Evolutionary conservation across 2,329 filamentous ascomycete species (phyloP), one percentile per base, ranked within the genome.

Genomic region (Didymella exigua): DNA sequence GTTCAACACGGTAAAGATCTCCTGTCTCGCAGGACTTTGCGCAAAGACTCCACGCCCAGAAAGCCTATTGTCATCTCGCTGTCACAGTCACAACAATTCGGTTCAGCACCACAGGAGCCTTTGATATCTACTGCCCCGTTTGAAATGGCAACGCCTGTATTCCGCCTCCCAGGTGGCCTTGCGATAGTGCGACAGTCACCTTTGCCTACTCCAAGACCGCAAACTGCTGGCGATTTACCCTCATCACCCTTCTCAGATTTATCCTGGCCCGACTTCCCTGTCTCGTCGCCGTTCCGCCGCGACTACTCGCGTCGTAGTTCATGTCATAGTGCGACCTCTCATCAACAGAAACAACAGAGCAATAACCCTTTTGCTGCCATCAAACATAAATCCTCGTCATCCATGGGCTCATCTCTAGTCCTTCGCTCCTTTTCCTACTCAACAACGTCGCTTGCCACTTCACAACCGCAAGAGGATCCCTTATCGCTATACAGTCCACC

Each of bases 101-200:
- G 19, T 5, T 11, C 34, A 14, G 8, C 36, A 18, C 9, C 26
- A 10, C 46, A 51, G 31, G 26, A 49, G 21, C n/a, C 38, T 2
- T 11, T 27, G 13, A 10, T 44, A 9, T 52, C 44, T 4, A 23
- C 30, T 19, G n/a, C 47, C 9, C 24, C 54, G 11, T 58, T 59
- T 11, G 49, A 60, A 41, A 36, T 56, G 3, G 43, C 56, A 5
- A 60, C 43, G 5, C 62, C 61, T 10, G 37, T 69, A 2, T 38
- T 70, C 8, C 65, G 62, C 5, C 59, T 71, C 11, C 68, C 69
- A 2, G 59, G 63, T 8, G 66, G 69, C 0, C 56, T 68, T 5
- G 60, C 63, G 4, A 19, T 70, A 3, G 63, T 70, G 5, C 57
- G 61, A n/a, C 57, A 63, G 4, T 49, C 60, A 3, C 33, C 45